Evolutionary conservation across 2,329 filamentous ascomycete genomes (phyloP), one percentile per base, ranked within the genome.

Genomic region (Juglanconis sp.): DNA sequence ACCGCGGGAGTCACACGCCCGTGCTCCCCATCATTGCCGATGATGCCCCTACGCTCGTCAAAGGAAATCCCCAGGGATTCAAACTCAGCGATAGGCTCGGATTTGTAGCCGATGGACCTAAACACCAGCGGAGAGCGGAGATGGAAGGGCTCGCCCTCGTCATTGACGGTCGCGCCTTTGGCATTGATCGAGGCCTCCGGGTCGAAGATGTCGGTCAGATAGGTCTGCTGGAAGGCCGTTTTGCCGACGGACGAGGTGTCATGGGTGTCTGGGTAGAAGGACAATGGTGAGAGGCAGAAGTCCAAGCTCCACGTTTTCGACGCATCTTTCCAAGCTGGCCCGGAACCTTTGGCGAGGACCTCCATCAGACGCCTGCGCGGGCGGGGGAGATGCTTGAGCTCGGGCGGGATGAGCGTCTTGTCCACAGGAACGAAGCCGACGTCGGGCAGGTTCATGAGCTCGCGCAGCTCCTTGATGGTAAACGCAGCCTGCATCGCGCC

Each of bases 61-160:
- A 99, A 99, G 8, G 87, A 85, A 48, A 97, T 86, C 2, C 87
- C 88, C 0, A 94, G 76, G 4, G 89, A 84, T 1, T 80, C 74
- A 65, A 98, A 88, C 0, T 92, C 94, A 0, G 86, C 82, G 0
- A 99, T 77, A 0, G 91, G 80, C 36, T 88, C 82, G 0, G 92
- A 93, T 68, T 91, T 92, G 77, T 99, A 99, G 6, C 95, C 95
- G 48, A 99, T 93, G n/a, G 92, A 96, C 17, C 92, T 87, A 76
- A 99, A 97, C 15, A 91, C 92, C 4, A 94, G 71, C 5, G 87
- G 82, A 0, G 92, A 87, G 24, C 24, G 24, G 24, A 24, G 24
- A 24, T 24, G 24, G 24, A 24, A 24, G 24, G 24, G 24, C 24
- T 24, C 24, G 24, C 24, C 24, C 0, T 85, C 79, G 5, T 96